phyloP scores from a whole-genome alignment of 2,329 filamentous ascomycete species.

The Neocatenulostroma microsporum region DNA sequence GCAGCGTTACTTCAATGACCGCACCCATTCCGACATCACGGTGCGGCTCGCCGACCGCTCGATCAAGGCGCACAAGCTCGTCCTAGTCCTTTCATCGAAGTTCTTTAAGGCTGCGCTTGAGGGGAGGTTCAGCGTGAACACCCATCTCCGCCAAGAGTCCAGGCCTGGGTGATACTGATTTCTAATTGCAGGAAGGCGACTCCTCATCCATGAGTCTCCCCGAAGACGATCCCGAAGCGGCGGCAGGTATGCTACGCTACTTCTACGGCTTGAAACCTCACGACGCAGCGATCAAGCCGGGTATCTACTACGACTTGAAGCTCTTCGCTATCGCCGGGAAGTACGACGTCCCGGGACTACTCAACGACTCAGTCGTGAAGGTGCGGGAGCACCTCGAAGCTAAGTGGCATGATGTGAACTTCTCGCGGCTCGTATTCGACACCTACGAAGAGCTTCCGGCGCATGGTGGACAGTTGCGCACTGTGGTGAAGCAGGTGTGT shows the following conservation, averaged over 20 bases:
- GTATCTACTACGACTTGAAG: conserved; percentile 2
- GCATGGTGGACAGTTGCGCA: too few species aligned
- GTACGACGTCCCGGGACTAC: conserved; percentile 5
- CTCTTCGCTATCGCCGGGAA: conserved; percentile 7
- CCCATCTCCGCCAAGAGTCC: too few species aligned
- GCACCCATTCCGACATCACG: conserved; percentile 4
- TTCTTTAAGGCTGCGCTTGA: conserved; percentile 5
- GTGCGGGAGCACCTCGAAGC: too few species aligned
- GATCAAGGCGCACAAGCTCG: conserved; percentile 7
- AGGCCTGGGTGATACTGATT: too few species aligned
- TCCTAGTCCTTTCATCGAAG: conserved; percentile 5
- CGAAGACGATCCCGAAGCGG: too few species aligned
- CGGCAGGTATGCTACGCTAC: conserved; percentile 5
- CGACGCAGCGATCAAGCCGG: neutral
- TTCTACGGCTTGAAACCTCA: conserved; percentile 6
- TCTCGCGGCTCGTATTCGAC: too few species aligned
- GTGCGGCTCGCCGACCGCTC: conserved; percentile 1
- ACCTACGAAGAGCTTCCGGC: too few species aligned
- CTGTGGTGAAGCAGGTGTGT: too few species aligned
- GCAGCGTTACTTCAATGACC: neutral
- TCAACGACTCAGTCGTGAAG: too few species aligned
- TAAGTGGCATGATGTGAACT: too few species aligned
- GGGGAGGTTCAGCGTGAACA: conserved; percentile 3
- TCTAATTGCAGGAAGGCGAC: too few species aligned
- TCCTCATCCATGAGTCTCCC: too few species aligned